Conservation (phyloP, 805 yeast genomes). For the Metschnikowia lachancei region DNA sequence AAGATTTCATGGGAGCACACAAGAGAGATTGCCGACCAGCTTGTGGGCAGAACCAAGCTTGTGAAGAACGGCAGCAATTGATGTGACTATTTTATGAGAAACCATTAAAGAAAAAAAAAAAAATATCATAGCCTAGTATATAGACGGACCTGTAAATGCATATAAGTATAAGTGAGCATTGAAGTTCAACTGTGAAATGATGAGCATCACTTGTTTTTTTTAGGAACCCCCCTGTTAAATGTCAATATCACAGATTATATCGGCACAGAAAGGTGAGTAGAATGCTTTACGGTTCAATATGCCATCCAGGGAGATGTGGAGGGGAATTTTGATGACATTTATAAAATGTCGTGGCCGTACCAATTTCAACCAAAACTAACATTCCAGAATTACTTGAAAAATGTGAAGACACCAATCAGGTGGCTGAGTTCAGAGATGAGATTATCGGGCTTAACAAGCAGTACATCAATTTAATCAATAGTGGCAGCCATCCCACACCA, state of each 20-base stretch:
- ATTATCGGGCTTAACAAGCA: slow-evolving; percentile 13
- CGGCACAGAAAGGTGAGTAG: slow-evolving; percentile 1
- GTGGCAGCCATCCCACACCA: slow-evolving; percentile 8
- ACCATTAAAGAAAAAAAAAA: neutral
- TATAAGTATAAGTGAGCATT: neutral
- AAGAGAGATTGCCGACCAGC: slow-evolving; percentile 76
- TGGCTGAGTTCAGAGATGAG: slow-evolving; percentile 5
- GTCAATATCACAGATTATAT: neutral
- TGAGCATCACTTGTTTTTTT: no score
- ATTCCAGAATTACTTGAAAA: slow-evolving; percentile 1
- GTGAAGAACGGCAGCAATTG: neutral
- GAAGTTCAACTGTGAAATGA: no score
- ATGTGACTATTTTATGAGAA: no score
- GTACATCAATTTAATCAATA: slow-evolving; percentile 5
- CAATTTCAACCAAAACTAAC: neutral
- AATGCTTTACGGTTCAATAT: no score
- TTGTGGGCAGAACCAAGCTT: slow-evolving; percentile 61
- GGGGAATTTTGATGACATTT: no score
- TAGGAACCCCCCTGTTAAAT: no score
- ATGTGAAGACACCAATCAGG: neutral
- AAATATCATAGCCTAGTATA: neutral
- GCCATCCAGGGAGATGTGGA: no score
- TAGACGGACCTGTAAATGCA: slow-evolving; percentile 1
- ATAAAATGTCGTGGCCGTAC: slow-evolving; percentile 8
- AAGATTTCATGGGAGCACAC: slow-evolving; percentile 75